These are phyloP conservation scores for Theobroma grandiflorum DNA, from an alignment of 441 rosid species.

Conservation along the genomic window DNA sequence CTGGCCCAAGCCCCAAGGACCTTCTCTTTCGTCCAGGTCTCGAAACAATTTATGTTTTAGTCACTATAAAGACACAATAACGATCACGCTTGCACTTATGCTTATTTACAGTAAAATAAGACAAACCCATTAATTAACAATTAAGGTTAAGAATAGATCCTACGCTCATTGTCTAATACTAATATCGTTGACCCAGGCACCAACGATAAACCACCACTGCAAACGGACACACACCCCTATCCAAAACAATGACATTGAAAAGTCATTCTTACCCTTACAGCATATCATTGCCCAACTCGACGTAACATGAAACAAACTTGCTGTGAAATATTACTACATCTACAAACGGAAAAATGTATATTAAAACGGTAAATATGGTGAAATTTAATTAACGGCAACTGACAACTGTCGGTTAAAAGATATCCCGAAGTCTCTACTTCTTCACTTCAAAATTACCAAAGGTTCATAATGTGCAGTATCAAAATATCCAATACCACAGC, in stretches of 20 bases:
- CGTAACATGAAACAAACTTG: not conserved
- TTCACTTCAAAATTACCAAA: slow-evolving; percentile 19
- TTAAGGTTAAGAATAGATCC: no score
- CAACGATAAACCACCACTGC: slow-evolving; percentile 5
- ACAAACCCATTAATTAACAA: no score
- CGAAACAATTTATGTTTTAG: not conserved
- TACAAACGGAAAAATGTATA: no score
- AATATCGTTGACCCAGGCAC: not conserved
- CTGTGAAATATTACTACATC: not conserved
- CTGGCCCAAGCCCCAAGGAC: not conserved
- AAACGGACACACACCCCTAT: not conserved
- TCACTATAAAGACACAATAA: no score
- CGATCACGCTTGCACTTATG: not conserved
- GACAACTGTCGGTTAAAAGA: slow-evolving; percentile 25
- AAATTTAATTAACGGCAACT: slow-evolving; percentile 6
- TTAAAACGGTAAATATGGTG: no score
- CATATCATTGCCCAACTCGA: not conserved
- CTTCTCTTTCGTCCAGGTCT: not conserved
- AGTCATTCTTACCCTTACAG: not conserved
- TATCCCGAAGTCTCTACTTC: not conserved
- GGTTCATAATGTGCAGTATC: not conserved
- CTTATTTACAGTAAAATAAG: not conserved
- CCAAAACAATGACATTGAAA: not conserved
- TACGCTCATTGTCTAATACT: not conserved
- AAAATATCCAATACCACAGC: not conserved